Conservation (phyloP, 257 asterid genomes). For the Ajuga chamaepitys region DNA sequence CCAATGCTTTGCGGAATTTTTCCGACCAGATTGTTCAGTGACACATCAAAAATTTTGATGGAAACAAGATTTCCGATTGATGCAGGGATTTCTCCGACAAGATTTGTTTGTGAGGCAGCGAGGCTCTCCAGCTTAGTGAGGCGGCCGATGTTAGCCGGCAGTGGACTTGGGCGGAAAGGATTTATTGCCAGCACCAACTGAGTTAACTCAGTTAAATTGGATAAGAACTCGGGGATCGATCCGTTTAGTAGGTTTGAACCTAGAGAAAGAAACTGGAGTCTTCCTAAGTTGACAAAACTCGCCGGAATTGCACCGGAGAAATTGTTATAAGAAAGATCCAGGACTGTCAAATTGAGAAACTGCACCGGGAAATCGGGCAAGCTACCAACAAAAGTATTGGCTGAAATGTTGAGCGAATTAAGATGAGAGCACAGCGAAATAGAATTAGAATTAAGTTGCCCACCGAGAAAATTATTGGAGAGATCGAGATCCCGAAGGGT, state of each 20-base stretch:
- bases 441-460: slow-evolving; percentile 28
- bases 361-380: slow-evolving; percentile 40
- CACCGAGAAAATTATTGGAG: slow-evolving; percentile 39
- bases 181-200: slow-evolving; percentile 39
- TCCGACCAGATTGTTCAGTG: slow-evolving; percentile 44
- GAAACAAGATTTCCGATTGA: slow-evolving; percentile 49
- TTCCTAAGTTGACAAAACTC: slow-evolving; percentile 44
- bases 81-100: slow-evolving; percentile 52
- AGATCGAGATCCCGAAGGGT: slow-evolving; percentile 46
- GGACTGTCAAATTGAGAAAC: slow-evolving; percentile 37
- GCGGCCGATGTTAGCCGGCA: slow-evolving; percentile 55
- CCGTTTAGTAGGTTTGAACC: slow-evolving; percentile 53
- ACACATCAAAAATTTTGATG: slow-evolving; percentile 38
- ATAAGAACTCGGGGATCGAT: slow-evolving; percentile 53
- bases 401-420: slow-evolving; percentile 33
- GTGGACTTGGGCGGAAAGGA: slow-evolving; percentile 41
- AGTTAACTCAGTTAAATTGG: slow-evolving; percentile 55
- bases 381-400: slow-evolving; percentile 49
- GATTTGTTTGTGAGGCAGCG: slow-evolving; percentile 24
- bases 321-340: slow-evolving; percentile 50
- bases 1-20: slow-evolving; percentile 51
- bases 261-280: slow-evolving; percentile 39
- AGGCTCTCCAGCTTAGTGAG: slow-evolving; percentile 48
- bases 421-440: slow-evolving; percentile 56
- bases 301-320: slow-evolving; percentile 66